These are phyloP conservation scores for Lipomyces starkeyi DNA, from an alignment of 805 yeast genomes.

Conservation along the genomic window DNA sequence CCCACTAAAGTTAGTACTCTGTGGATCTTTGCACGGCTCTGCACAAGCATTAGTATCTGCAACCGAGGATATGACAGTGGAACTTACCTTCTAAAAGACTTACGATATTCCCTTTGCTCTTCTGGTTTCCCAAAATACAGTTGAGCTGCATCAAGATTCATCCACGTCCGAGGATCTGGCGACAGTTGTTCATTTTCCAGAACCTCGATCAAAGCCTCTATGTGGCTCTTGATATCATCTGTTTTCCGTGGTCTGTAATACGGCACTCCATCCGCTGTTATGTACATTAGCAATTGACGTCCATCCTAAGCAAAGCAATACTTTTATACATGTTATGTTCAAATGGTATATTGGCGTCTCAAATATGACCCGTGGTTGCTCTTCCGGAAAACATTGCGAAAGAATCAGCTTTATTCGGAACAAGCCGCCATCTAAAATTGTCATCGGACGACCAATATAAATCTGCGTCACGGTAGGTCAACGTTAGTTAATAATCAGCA, in stretches of 20 bases:
- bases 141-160: constrained; percentile 26
- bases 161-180: constrained; percentile 33
- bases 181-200: constrained; percentile 19
- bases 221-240: constrained; percentile 21
- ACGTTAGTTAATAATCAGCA: background rate
- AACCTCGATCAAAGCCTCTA: constrained; percentile 17
- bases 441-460: constrained; percentile 27
- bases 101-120: constrained; percentile 17
- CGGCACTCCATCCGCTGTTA: constrained; percentile 25
- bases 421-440: constrained; percentile 26
- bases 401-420: constrained; percentile 15
- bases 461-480: background rate
- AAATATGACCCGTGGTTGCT: constrained; percentile 24
- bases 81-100: constrained; percentile 14
- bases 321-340: constrained; percentile 22
- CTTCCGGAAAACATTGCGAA: constrained; percentile 22
- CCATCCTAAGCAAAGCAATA: background rate
- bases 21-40: constrained; percentile 23
- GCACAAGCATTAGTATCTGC: background rate
- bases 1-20: constrained; percentile 13
- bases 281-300: background rate
- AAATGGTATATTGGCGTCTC: constrained; percentile 30
- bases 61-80: background rate
- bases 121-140: constrained; percentile 20
- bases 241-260: constrained; percentile 17